Conservation (phyloP, 2,329 filamentous ascomycete genomes). For the Cytospora paraplurivora region DNA sequence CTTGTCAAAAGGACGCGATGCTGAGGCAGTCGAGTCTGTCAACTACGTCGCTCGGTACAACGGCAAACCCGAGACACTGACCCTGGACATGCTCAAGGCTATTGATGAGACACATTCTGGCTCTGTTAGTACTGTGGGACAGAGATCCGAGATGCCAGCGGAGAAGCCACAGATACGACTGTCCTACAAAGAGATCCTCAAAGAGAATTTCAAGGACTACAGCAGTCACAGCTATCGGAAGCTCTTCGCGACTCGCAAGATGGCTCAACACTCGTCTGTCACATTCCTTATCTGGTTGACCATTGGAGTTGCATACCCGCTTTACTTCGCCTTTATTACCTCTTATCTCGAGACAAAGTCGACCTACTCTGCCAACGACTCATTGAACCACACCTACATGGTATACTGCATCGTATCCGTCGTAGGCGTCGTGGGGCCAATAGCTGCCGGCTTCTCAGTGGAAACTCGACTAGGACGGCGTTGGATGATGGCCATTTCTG, state of each 20-base stretch:
- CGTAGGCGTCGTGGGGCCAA: slow-evolving; percentile 43
- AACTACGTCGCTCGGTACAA: slow-evolving; percentile 49
- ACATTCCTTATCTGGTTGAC: slow-evolving; percentile 48
- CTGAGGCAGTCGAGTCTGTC: slow-evolving; percentile 50
- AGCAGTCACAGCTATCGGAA: slow-evolving; percentile 36
- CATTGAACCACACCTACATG: slow-evolving; percentile 39
- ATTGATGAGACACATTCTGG: slow-evolving; percentile 28
- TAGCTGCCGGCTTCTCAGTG: slow-evolving; percentile 45
- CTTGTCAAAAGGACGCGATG: slow-evolving; percentile 46
- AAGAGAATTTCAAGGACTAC: slow-evolving; percentile 36
- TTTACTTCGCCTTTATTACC: slow-evolving; percentile 50
- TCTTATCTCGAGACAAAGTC: slow-evolving; percentile 46
- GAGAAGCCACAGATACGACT: slow-evolving; percentile 14
- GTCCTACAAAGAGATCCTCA: slow-evolving; percentile 29
- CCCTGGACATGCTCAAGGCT: slow-evolving; percentile 40
- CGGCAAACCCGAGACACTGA: slow-evolving; percentile 40
- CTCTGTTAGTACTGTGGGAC: background rate
- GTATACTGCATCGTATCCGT: slow-evolving; percentile 43
- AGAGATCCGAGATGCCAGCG: background rate
- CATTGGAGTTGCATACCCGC: slow-evolving; percentile 49
- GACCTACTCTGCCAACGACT: slow-evolving; percentile 34
- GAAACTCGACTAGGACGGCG: slow-evolving; percentile 45
- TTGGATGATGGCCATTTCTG: slow-evolving; percentile 48
- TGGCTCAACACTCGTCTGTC: slow-evolving; percentile 40
- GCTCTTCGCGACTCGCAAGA: slow-evolving; percentile 38